phyloP scores from a whole-genome alignment of 2,329 filamentous ascomycete species.

The Fusarium buharicum region DNA sequence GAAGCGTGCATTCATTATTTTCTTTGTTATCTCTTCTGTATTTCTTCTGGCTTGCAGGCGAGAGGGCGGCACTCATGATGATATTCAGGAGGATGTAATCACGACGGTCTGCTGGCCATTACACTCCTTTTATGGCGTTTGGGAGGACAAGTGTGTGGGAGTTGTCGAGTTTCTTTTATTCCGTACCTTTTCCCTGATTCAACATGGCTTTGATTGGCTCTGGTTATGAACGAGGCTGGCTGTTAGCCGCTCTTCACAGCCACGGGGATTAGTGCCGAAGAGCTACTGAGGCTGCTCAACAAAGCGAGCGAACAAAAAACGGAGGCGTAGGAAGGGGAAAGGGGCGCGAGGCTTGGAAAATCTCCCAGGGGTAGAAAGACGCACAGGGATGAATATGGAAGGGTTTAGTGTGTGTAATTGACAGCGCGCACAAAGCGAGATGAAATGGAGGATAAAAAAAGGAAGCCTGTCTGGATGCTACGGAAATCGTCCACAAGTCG shows the following conservation, averaged over 20 bases:
- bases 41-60: conserved; percentile 39
- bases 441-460: conserved; percentile 18
- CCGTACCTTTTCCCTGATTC: conserved; percentile 22
- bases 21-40: conserved; percentile 21
- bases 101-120: conserved; percentile 53
- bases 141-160: conserved; percentile 46
- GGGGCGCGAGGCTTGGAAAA: conserved; percentile 43
- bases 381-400: conserved; percentile 34
- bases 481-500: conserved; percentile 35
- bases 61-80: conserved; percentile 44
- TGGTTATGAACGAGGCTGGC: conserved; percentile 7
- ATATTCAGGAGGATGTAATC: conserved; percentile 52
- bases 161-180: conserved; percentile 43
- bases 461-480: conserved; percentile 36
- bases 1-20: conserved; percentile 16
- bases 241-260: neutral
- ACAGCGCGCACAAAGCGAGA: conserved; percentile 14
- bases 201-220: conserved; percentile 18
- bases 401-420: conserved; percentile 28
- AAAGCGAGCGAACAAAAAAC: conserved; percentile 16
- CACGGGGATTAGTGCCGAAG: conserved; percentile 1
- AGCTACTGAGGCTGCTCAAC: conserved; percentile 8
- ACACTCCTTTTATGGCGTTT: conserved; percentile 54
- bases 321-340: conserved; percentile 13
- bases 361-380: conserved; percentile 44